A percentile compares a stretch with the other conserved stretches of the same genome.
phyloP scores from a whole-genome alignment of 2,329 filamentous ascomycete species.

The Neurospora sp. region DNA sequence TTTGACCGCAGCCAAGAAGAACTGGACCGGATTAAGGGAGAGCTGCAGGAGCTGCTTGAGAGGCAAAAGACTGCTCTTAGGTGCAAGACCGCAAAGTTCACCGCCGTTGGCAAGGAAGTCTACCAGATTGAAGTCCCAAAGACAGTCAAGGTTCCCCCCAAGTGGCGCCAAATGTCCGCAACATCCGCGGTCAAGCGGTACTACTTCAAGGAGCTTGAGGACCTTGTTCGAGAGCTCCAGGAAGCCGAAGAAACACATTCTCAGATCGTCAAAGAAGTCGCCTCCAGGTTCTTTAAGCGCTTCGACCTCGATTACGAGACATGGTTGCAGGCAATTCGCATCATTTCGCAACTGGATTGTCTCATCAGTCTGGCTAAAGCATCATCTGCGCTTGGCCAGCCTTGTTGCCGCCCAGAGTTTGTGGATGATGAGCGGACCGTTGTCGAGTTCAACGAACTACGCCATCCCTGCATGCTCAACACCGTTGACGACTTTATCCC shows the following conservation, averaged over 20 bases:
- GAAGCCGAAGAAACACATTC: conserved; percentile 90
- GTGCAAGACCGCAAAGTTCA: conserved; percentile 62
- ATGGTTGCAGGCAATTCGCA: conserved; percentile 84
- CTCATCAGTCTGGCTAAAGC: conserved; percentile 87
- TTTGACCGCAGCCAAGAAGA: conserved; percentile 75
- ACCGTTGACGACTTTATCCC: conserved; percentile 92
- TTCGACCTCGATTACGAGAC: conserved; percentile 80
- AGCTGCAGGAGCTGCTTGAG: conserved; percentile 62
- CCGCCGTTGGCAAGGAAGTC: conserved; percentile 90
- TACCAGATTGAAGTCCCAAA: conserved; percentile 93
- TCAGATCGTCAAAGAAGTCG: conserved; percentile 81
- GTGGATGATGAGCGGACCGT: conserved; percentile 75
- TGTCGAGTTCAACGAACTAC: conserved; percentile 83
- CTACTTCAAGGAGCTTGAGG: conserved; percentile 77
- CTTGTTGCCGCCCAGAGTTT: conserved; percentile 82
- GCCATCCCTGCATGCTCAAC: conserved; percentile 89
- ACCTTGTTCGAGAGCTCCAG: conserved; percentile 76
- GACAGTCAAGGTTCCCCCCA: conserved; percentile 69
- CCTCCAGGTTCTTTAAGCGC: conserved; percentile 69
- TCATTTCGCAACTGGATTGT: conserved; percentile 88
- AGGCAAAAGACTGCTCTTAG: conserved; percentile 64
- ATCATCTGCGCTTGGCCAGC: conserved; percentile 71
- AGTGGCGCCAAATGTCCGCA: conserved; percentile 94
- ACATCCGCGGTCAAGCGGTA: conserved; percentile 86
- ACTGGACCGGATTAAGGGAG: conserved; percentile 64